Percentiles rank a stretch among this genome's conserved stretches.
Conservation (phyloP, 176 grass and related monocot genomes). For the Zizania latifolia region DNA sequence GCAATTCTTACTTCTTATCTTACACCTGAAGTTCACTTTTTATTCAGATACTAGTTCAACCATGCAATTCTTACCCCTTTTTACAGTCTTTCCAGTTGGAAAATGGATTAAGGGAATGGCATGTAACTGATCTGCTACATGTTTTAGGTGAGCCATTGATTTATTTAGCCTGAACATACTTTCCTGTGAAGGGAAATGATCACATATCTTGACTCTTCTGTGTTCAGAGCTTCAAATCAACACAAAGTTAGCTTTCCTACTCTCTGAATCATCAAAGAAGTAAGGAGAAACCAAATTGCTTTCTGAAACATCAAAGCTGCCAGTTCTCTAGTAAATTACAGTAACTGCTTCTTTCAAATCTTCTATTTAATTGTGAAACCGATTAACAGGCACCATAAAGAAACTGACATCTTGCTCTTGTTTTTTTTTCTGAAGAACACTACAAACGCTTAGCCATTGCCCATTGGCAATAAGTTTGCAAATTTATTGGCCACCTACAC, state of each 20-base stretch:
- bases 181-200: background rate
- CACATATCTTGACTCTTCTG: background rate
- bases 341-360: background rate
- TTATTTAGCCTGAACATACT: background rate
- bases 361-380: background rate
- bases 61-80: too few species aligned
- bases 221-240: background rate
- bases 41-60: background rate
- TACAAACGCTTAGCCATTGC: background rate
- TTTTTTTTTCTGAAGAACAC: background rate
- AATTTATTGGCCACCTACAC: constrained; percentile 16
- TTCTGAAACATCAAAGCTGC: background rate
- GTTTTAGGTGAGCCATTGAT: background rate
- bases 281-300: background rate
- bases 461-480: background rate
- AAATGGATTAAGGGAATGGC: background rate
- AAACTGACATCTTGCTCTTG: background rate
- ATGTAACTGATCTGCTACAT: background rate
- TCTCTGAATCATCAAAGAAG: background rate
- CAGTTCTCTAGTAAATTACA: background rate
- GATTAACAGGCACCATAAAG: background rate
- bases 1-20: too few species aligned
- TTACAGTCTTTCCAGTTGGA: too few species aligned
- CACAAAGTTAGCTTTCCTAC: background rate
- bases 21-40: background rate